Conservation (phyloP, 257 asterid genomes). For the Nicotiana obtusifolia region DNA sequence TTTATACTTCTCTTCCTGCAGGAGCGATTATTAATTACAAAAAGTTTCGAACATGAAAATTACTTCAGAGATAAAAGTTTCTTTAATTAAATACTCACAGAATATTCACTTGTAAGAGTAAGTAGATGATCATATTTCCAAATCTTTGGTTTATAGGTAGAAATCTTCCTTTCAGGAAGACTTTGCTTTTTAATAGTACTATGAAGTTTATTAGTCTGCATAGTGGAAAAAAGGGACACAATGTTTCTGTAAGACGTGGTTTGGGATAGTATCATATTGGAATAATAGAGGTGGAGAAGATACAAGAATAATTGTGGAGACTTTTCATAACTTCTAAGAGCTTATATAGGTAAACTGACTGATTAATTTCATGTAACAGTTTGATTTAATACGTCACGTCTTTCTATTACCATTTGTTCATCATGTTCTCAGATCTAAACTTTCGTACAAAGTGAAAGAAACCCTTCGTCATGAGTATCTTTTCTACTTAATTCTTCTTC, state of each 20-base stretch:
- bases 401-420: too few species aligned
- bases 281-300: neutral
- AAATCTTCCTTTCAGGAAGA: neutral
- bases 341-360: too few species aligned
- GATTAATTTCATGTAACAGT: too few species aligned
- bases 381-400: too few species aligned
- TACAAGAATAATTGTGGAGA: neutral
- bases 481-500: too few species aligned
- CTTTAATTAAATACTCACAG: neutral
- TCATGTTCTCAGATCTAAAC: too few species aligned
- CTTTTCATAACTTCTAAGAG: too few species aligned
- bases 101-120: neutral
- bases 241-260: neutral
- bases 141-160: neutral
- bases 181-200: neutral
- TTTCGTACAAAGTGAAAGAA: too few species aligned
- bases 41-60: too few species aligned
- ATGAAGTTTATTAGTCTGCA: neutral
- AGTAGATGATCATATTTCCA: neutral
- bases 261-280: neutral
- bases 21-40: too few species aligned
- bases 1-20: slow-evolving; percentile 32
- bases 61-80: neutral
- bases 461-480: too few species aligned
- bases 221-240: neutral